Evolutionary conservation across 1,284 basidiomycete genomes (phyloP).

Genomic region (Ceratorhiza oryzae-sativae): DNA sequence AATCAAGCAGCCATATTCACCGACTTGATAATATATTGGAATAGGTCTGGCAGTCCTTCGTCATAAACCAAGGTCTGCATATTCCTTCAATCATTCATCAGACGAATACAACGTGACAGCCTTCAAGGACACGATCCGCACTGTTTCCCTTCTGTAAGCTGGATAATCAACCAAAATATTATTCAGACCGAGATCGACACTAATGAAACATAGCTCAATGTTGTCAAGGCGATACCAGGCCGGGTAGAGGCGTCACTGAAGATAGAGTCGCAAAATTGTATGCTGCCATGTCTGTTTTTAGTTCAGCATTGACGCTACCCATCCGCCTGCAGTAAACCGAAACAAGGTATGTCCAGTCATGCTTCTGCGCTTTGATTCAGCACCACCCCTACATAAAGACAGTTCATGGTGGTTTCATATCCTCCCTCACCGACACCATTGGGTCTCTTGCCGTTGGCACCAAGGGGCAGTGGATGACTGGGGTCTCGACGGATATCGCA

Average conservation of each 20-base stretch:
- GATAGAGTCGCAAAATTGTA: slow-evolving; percentile 75
- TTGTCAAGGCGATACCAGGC: slow-evolving; percentile 70
- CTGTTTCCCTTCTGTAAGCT: slow-evolving; percentile 76
- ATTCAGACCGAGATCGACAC: slow-evolving; percentile 30
- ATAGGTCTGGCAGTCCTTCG: slow-evolving; percentile 81
- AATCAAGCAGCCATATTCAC: slow-evolving; percentile 21
- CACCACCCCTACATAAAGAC: slow-evolving; percentile 49
- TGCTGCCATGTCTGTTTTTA: slow-evolving; percentile 45
- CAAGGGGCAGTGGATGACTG: slow-evolving; percentile 82
- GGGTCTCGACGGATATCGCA: slow-evolving; percentile 87
- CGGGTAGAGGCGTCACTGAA: slow-evolving; percentile 69
- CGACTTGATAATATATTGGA: not conserved
- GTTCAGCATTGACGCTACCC: not conserved
- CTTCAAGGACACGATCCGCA: slow-evolving; percentile 72
- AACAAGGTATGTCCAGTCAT: slow-evolving; percentile 63
- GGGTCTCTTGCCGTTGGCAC: slow-evolving; percentile 84
- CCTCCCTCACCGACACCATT: slow-evolving; percentile 84
- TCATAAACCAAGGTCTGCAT: slow-evolving; percentile 69
- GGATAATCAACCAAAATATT: not conserved
- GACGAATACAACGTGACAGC: not conserved
- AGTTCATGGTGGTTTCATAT: slow-evolving; percentile 84
- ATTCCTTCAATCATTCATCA: not conserved
- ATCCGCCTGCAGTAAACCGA: slow-evolving; percentile 63
- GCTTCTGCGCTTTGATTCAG: not conserved
- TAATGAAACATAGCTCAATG: slow-evolving; percentile 59